Conservation (phyloP, 306 rosid species). For the Vicia sativa region DNA sequence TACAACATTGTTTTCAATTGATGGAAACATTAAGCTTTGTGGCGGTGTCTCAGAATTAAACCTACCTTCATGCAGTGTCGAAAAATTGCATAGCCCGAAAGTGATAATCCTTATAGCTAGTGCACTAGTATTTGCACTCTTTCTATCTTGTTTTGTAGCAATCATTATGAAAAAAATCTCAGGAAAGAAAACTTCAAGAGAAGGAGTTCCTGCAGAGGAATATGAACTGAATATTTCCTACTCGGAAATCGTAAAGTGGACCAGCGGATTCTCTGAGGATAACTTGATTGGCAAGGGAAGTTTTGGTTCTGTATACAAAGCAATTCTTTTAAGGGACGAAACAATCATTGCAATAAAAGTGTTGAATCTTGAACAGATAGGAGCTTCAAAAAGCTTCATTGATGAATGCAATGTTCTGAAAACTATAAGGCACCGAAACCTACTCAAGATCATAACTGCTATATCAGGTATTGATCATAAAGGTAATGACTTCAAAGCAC, state of each 20-base stretch:
- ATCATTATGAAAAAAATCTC: background rate
- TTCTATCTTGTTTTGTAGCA: conserved; percentile 33
- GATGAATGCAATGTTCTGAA: conserved; percentile 40
- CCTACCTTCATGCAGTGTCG: conserved; percentile 35
- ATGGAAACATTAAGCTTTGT: conserved; percentile 44
- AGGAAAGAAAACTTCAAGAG: conserved; percentile 14
- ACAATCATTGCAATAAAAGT: conserved; percentile 45
- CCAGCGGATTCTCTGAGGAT: conserved; percentile 41
- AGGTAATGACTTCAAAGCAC: conserved; percentile 50
- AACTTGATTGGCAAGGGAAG: conserved; percentile 47
- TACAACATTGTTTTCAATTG: conserved; percentile 30
- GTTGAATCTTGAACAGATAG: conserved; percentile 39
- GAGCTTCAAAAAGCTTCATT: conserved; percentile 37
- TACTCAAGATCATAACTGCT: conserved; percentile 42
- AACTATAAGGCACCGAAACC: conserved; percentile 43
- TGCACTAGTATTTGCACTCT: conserved; percentile 21
- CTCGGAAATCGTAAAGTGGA: conserved; percentile 29
- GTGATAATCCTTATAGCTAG: conserved; percentile 29
- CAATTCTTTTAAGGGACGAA: conserved; percentile 27
- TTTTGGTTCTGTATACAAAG: conserved; percentile 52
- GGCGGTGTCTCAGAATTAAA: conserved; percentile 45
- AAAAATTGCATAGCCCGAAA: conserved; percentile 27
- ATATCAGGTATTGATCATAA: conserved; percentile 41
- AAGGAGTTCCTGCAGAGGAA: background rate
- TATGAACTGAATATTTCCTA: conserved; percentile 38